Base-by-base conservation (phyloP, 257 asterid species). In the Haberlea rhodopensis region DNA sequence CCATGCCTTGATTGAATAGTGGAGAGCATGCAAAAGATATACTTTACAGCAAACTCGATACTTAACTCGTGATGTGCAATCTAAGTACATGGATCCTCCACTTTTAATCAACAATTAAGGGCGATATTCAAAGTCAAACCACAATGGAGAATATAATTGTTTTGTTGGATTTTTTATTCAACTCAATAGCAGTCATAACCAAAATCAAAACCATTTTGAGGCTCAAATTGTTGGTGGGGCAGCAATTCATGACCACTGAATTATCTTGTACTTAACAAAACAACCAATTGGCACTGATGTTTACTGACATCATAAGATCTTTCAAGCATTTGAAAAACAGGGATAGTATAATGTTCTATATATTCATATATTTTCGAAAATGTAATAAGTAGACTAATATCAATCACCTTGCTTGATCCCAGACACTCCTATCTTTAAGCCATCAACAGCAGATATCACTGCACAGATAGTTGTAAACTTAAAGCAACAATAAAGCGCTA, bases 401-500 rank as follows among this genome's bases (percentile, higher is more conserved):
- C 73, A 60, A 32, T 73, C 67, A 94, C 99, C 96, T 86, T 90
- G 77, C 68, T 76, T 65, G 40, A 87, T 65, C 73, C 86, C 85
- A 68, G 99, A 67, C 75, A 87, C 82, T 72, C 99, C 99, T 76
- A 94, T 73, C 72, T 85, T 90, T 75, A 94, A 82, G 76, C 99
- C 99, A 79, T 83, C 94, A 66, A 94, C 96, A 71, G 99, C 99
- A 59, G 99, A 90, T 80, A 79, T 80, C 75, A 94, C 99, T 94
- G 96, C 80, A 82, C 24, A 70, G 58, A 68, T 63, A 23, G 60
- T 59, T 31, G 66, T 20, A 60, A 70, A 65, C 71, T 66, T 66
- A 18, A 25, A 46, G n/a, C n/a, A n/a, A n/a, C n/a, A n/a, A n/a
- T 34, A 10, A 34, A 2, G 16, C 16, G 11, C 45, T 10, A 9